phyloP scores from a whole-genome alignment of 2,329 filamentous ascomycete species.

The Exophiala dermatitidis region DNA sequence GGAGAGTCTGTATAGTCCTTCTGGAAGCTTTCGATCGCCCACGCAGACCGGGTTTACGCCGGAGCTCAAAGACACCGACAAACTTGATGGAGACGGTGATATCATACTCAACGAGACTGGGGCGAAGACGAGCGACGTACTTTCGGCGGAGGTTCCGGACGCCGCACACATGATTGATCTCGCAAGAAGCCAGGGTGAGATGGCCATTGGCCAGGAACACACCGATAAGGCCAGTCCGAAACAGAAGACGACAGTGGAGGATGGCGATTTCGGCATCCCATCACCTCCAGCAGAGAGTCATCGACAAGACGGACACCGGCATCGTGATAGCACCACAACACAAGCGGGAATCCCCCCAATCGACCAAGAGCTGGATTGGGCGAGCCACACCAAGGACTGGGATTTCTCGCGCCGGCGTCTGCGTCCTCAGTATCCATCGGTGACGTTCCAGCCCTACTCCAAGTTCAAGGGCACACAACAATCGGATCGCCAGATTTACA shows the following conservation, averaged over 20 bases:
- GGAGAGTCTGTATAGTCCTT: conserved; percentile 21
- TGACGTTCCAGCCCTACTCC: conserved; percentile 78
- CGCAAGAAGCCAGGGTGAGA: neutral
- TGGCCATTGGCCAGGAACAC: neutral
- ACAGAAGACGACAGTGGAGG: neutral
- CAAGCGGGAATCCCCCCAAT: conserved; percentile 15
- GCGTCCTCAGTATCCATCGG: conserved; percentile 72
- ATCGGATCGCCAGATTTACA: conserved; percentile 86
- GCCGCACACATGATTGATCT: neutral
- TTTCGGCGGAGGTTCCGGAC: neutral
- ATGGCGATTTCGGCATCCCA: neutral
- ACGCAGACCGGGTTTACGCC: conserved; percentile 4
- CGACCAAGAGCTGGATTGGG: conserved; percentile 22
- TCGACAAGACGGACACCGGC: neutral
- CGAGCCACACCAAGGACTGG: conserved; percentile 15
- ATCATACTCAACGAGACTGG: neutral
- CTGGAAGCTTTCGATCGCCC: conserved; percentile 8
- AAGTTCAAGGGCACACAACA: conserved; percentile 85
- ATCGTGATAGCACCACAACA: neutral
- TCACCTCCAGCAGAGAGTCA: conserved; percentile 4
- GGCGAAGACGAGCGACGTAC: conserved; percentile 1
- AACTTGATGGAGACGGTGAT: neutral
- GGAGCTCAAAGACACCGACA: neutral
- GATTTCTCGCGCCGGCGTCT: conserved; percentile 23
- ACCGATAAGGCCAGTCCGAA: neutral